phyloP scores from a whole-genome alignment of 2,329 filamentous ascomycete genomes.

The Mollisiaceae sp. region DNA sequence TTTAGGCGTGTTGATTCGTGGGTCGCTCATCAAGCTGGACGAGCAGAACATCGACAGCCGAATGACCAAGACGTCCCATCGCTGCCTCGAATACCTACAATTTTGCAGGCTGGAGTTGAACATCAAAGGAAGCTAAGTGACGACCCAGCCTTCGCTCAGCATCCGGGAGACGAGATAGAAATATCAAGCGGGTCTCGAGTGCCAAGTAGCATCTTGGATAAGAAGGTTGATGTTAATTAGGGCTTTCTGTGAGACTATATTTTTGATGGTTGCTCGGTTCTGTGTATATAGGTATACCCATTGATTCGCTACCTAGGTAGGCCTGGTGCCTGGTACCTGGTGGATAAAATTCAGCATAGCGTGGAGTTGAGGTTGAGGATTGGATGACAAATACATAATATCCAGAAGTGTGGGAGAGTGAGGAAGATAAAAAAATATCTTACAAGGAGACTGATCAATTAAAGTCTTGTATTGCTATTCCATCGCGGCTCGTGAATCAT shows the following conservation, averaged over 20 bases:
- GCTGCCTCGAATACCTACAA: constrained; percentile 36
- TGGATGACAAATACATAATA: constrained; percentile 24
- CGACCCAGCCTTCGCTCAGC: constrained; percentile 39
- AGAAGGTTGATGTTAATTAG: constrained; percentile 36
- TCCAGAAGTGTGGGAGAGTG: constrained; percentile 17
- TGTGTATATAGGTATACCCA: constrained; percentile 34
- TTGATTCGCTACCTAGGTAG: constrained; percentile 25
- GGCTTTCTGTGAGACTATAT: constrained; percentile 17
- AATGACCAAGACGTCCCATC: constrained; percentile 41
- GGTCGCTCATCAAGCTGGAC: constrained; percentile 67
- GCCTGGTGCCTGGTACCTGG: constrained; percentile 38
- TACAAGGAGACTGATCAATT: constrained; percentile 19
- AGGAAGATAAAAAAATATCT: constrained; percentile 20
- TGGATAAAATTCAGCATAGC: constrained; percentile 30
- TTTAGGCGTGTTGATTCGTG: constrained; percentile 66
- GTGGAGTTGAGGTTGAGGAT: constrained; percentile 21
- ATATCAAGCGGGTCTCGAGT: constrained; percentile 37
- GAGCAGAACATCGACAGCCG: constrained; percentile 54
- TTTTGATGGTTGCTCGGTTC: constrained; percentile 18
- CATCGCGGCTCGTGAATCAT: not conserved
- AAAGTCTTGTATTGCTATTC: constrained; percentile 5
- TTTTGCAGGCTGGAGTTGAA: constrained; percentile 15
- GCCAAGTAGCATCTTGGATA: constrained; percentile 41
- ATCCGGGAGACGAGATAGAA: constrained; percentile 42
- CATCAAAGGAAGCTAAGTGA: constrained; percentile 40